Base-by-base conservation (phyloP, 2,329 filamentous ascomycete species). In the Penicillium sp. region DNA sequence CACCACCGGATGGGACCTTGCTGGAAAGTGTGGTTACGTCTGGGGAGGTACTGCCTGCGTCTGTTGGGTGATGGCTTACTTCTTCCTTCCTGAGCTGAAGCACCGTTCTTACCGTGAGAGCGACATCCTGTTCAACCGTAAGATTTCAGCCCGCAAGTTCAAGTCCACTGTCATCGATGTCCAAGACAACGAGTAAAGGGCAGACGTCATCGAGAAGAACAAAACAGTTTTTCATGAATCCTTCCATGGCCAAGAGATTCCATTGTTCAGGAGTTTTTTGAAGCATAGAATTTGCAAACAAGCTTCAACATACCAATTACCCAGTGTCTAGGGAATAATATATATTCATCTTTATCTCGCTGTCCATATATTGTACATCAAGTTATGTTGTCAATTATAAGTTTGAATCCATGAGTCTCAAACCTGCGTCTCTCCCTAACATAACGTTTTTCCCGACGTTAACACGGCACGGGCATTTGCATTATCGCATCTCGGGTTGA, bases 1-100 rank as follows among this genome's bases (percentile, higher is more conserved):
- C 61, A 65, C 71, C 0, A 76, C 73, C 0, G 73, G 73, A 11
- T 76, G 74, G 69, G 74, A 78, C 53, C 62, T 78, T 11, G 75
- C 72, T 0, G 78, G 78, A 33, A 80, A 80, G 69, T 80, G 77
- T 55, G 79, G 78, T 2, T 81, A 76, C 56, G 74, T 81, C n/a
- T 81, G 78, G 79, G 79, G 75, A 2, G 67, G 73, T 2, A 80
- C 78, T 5, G 76, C 75, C 4, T 26, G 68, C 3, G 68, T 80
- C 10, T 79, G 76, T 62, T 76, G 71, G 67, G 47, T 79, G 5
- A 62, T 66, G 61, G 76, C 76, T 2, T 79, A 71, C 65, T 80
- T 79, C 67, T 71, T 68, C 59, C 66, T 81, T 24, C 79, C 78
- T 11, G 78, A 80, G 65, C 65, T 78, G 44, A 79, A 81, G 73